phyloP scores from a whole-genome alignment of 1,284 basidiomycete species.

The Singerocomus rubriflavus region DNA sequence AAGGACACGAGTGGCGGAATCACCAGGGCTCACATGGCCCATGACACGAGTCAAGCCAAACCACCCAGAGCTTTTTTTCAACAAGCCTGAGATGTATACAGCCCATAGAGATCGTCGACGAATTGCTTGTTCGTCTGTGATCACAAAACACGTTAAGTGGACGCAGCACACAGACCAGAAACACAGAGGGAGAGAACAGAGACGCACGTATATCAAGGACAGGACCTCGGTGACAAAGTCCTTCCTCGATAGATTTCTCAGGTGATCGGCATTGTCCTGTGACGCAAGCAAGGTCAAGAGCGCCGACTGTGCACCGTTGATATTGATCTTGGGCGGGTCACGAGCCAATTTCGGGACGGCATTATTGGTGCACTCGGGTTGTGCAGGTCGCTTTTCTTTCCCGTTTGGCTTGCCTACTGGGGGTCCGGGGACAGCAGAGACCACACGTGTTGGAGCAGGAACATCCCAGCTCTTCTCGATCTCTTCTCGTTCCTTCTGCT shows the following conservation, averaged over 20 bases:
- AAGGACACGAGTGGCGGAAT: background rate
- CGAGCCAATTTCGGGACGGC: slow-evolving; percentile 7
- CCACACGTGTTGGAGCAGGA: slow-evolving; percentile 29
- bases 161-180: background rate
- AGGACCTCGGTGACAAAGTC: slow-evolving; percentile 68
- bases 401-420: slow-evolving; percentile 20
- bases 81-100: slow-evolving; percentile 38
- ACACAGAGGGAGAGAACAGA: background rate
- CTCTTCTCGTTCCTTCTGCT: slow-evolving; percentile 47
- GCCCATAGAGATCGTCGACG: slow-evolving; percentile 48
- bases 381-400: slow-evolving; percentile 17
- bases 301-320: slow-evolving; percentile 28
- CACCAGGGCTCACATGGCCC: background rate
- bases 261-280: slow-evolving; percentile 17
- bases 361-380: slow-evolving; percentile 3
- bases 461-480: slow-evolving; percentile 63
- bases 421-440: slow-evolving; percentile 17
- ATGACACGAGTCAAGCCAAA: background rate
- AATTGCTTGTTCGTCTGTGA: slow-evolving; percentile 49
- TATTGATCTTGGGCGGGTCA: slow-evolving; percentile 18
- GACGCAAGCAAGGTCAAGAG: slow-evolving; percentile 29
- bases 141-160: slow-evolving; percentile 8
- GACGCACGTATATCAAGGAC: slow-evolving; percentile 65
- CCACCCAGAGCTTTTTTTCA: slow-evolving; percentile 9
- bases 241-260: slow-evolving; percentile 43